phyloP scores from a whole-genome alignment of 225 moss, liverwort and hornwort genomes.

The Anthoceros angustus region DNA sequence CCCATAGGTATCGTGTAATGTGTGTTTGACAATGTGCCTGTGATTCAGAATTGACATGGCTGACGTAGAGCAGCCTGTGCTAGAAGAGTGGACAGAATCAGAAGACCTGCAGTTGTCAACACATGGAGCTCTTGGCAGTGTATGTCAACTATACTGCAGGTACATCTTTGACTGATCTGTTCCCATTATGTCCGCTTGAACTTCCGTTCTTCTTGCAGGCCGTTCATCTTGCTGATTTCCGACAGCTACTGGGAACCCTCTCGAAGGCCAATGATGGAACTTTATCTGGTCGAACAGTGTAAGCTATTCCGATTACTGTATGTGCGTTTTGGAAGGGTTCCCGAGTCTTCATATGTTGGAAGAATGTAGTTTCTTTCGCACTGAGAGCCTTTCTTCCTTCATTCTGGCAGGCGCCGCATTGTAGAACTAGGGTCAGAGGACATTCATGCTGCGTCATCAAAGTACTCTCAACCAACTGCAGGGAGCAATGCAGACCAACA shows the following conservation, averaged over 20 bases:
- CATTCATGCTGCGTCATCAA: neutral
- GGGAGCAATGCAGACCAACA: conserved; percentile 12
- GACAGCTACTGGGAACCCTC: neutral
- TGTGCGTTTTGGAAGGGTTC: neutral
- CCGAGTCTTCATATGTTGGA: no score
- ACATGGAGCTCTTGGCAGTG: neutral
- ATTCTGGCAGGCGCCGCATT: neutral
- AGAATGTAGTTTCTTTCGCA: no score
- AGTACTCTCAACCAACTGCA: conserved; percentile 1
- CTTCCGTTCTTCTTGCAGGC: neutral
- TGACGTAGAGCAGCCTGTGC: neutral
- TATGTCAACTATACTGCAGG: neutral
- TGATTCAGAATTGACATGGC: neutral
- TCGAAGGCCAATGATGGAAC: conserved; percentile 2
- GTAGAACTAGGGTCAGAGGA: neutral
- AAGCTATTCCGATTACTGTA: neutral
- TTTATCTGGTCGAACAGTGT: neutral
- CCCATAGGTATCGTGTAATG: no score
- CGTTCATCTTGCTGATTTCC: neutral
- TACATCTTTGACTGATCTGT: neutral
- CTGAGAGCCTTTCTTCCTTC: neutral
- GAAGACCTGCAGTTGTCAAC: neutral
- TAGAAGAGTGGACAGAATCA: neutral
- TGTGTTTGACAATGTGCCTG: no score
- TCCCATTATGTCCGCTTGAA: neutral